Evolutionary conservation across 257 asterid species (phyloP).

Genomic region (Capsicum rhomboideum): DNA sequence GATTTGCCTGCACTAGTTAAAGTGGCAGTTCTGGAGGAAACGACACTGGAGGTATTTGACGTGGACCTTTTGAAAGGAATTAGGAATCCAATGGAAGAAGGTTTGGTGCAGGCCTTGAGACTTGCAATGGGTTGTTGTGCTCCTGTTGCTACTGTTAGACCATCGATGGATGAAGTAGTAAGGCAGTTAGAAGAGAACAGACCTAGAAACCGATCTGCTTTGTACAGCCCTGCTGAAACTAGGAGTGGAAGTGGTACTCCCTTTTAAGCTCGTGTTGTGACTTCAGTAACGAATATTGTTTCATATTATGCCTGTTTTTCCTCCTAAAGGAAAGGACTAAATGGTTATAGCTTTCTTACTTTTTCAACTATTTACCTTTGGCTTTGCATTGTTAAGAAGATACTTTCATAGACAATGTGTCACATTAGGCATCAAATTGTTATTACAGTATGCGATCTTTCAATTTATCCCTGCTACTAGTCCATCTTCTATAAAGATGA

Average conservation of each 20-base stretch:
- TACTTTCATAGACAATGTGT: neutral
- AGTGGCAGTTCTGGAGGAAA: slow-evolving; percentile 94
- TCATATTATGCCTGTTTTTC: slow-evolving; percentile 7
- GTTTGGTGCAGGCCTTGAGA: slow-evolving; percentile 86
- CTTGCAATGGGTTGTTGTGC: slow-evolving; percentile 99
- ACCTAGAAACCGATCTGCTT: slow-evolving; percentile 91
- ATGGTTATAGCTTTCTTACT: neutral
- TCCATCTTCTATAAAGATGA: neutral
- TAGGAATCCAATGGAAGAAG: slow-evolving; percentile 96
- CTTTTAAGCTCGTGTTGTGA: slow-evolving; percentile 34
- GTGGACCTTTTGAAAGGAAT: slow-evolving; percentile 70
- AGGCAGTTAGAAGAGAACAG: slow-evolving; percentile 95
- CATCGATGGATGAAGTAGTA: slow-evolving; percentile 89
- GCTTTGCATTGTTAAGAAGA: neutral
- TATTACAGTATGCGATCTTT: neutral
- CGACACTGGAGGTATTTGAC: slow-evolving; percentile 93
- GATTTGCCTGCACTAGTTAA: slow-evolving; percentile 89
- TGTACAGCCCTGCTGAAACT: slow-evolving; percentile 94
- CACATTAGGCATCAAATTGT: neutral
- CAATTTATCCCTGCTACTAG: neutral
- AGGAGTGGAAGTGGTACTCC: slow-evolving; percentile 98
- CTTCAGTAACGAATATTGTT: slow-evolving; percentile 19
- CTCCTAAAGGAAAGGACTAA: slow-evolving; percentile 12
- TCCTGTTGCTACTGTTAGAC: slow-evolving; percentile 80
- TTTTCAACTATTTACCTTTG: neutral